Base-by-base conservation (phyloP, 163 green algal species). In the Chlamydomonas reinhardtii region DNA sequence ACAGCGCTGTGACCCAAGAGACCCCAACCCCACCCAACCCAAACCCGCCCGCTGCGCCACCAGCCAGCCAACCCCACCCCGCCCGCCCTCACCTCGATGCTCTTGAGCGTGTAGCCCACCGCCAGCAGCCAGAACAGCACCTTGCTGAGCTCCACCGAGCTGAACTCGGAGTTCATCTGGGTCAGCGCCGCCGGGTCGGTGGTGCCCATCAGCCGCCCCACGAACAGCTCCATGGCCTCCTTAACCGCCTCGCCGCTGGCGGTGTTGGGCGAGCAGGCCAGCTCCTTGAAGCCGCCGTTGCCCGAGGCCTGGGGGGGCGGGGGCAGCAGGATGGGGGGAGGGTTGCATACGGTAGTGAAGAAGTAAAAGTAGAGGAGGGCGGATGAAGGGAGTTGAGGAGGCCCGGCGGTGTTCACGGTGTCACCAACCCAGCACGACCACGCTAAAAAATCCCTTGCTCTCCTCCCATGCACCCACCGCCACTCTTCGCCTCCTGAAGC, bases 221-320 rank as follows among this genome's bases (percentile, higher is more conserved):
- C 93, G 84, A 99, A 98, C 20, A 84, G 48, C 89, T 98, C 97
- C 94, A 99, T 98, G 2, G 97, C 97, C 37, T 97, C 95, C n/a
- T 94, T 66, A 19, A 96, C 94, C 39, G 97, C 97, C 78, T 85
- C 68, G 72, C 77, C 66, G 17, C 66, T 79, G 70, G 70, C 27
- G 68, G 31, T 72, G 77, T 11, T 59, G n/a, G 72, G 80, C 25
- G 84, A 84, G 75, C 83, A 80, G 70, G 80, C 80, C 56, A 86
- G 80, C 80, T 86, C 80, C 80, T 86, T 85, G 66, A 85, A 85
- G 35, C 78, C 68, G 52, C 78, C 78, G 3, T 31, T 34, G 65
- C 78, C 68, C 48, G 39, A 48, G 25, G 68, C 68, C 78, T 84
- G 77, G 4, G 62, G 62, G 62, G 62, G 6, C 9, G 27, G 62